Base-by-base conservation (phyloP, 2,329 filamentous ascomycete species). In the Graphilbum fragrans region DNA sequence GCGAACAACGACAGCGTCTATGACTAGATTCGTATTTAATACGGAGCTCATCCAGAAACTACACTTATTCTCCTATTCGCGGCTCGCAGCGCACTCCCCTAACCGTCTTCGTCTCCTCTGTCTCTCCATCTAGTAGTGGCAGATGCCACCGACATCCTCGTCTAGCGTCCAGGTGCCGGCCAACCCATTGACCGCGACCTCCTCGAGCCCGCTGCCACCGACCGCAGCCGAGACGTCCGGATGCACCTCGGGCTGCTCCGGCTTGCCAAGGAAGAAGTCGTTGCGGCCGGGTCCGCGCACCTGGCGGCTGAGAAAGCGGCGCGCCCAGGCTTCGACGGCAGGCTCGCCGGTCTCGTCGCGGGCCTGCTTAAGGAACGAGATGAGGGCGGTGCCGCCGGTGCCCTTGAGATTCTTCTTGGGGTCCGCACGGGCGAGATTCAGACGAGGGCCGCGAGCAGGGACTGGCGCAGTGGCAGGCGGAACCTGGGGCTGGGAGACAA, bases 341-440 rank as follows among this genome's bases (percentile, higher is more conserved):
- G 87, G 86, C 59, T 96, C 90, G 16, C 86, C 85, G 1, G 92
- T 98, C 68, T 98, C 92, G 54, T 98, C 88, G 22, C 92, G 74
- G 5, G 92, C 92, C 62, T 98, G 92, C 62, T 96, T 95, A 46
- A 98, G 67, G 62, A 98, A 98, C 0, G 90, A 86, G 42, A 98
- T 95, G 43, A 98, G 66, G 0, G 88, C 85, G 0, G 92, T 96
- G 16, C 92, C 92, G 14, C 92, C 92, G 0, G 92, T 98, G 2
- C 92, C 92, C 35, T 83, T 85, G 22, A 94, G 72, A 39, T 81
- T 81, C 54, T 65, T 64, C 47, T 69, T 63, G 37, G 65, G 62
- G 16, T 58, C 55, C 19, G 52, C 45, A 11, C n/a, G 23, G 16
- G 44, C 47, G 18, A 47, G 42, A 21, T 48, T 49, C 38, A n/a